Conservation (phyloP, 805 yeast genomes). For the baker's yeast (Saccharomyces cerevisiae) region DNA sequence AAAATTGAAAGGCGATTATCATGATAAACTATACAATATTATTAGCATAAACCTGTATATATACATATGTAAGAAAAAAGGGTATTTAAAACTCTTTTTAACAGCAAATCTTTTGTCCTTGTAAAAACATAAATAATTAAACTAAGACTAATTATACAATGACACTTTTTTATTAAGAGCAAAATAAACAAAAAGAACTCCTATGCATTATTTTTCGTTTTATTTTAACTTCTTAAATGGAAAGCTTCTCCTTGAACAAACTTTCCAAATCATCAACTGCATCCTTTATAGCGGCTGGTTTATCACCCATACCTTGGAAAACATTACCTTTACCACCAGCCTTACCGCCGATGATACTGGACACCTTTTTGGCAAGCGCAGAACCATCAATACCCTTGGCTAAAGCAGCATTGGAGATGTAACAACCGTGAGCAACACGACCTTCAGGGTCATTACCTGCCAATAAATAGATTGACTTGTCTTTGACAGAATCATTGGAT, state of each 20-base stretch:
- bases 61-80: background rate
- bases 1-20: slow-evolving; percentile 3
- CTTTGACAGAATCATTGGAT: slow-evolving; percentile 51
- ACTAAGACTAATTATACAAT: background rate
- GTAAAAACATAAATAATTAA: background rate
- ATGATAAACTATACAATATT: background rate
- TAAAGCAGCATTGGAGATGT: slow-evolving; percentile 63
- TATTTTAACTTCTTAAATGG: slow-evolving; percentile 8
- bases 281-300: slow-evolving; percentile 53
- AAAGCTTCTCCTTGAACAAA: slow-evolving; percentile 51
- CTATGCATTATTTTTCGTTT: background rate
- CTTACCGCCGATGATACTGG: slow-evolving; percentile 81
- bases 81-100: background rate
- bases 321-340: slow-evolving; percentile 98
- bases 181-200: background rate
- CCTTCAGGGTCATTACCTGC: slow-evolving; percentile 56
- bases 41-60: background rate
- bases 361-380: slow-evolving; percentile 64
- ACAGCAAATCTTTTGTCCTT: background rate
- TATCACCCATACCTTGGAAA: slow-evolving; percentile 94
- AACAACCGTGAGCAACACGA: slow-evolving; percentile 94
- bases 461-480: slow-evolving; percentile 68
- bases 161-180: background rate
- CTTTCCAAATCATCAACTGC: slow-evolving; percentile 69
- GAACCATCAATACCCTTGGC: slow-evolving; percentile 66